A percentile compares a stretch with the other conserved stretches of the same genome.
These are phyloP conservation scores for Amphicarpaea edgeworthii DNA, from an alignment of 306 rosid genomes.

Conservation along the genomic window DNA sequence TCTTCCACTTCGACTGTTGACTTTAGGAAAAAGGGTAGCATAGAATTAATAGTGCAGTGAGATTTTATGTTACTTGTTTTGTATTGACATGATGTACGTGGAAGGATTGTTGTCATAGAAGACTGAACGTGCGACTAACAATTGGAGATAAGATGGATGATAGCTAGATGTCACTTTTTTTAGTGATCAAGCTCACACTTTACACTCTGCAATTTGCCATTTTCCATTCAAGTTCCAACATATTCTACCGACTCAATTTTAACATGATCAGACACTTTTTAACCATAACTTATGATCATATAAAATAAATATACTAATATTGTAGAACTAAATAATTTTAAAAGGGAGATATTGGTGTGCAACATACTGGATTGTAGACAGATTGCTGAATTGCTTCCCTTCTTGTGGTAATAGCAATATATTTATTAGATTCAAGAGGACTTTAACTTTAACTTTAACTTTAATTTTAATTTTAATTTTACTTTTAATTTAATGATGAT, in stretches of 20 bases:
- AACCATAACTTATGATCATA: neutral
- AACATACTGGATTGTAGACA: neutral
- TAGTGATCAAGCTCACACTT: neutral
- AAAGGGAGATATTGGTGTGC: neutral
- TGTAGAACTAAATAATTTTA: neutral
- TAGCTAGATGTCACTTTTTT: neutral
- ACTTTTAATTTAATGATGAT: too few species aligned
- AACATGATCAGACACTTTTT: neutral
- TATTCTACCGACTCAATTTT: neutral
- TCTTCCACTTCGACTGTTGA: constrained; percentile 13
- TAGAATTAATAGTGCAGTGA: neutral
- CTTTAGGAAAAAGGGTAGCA: constrained; percentile 7
- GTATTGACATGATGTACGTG: neutral
- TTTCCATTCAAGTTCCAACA: constrained; percentile 5
- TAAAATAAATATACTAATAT: too few species aligned
- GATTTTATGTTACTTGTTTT: constrained; percentile 16
- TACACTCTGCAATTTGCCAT: neutral
- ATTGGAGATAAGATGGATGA: constrained; percentile 28
- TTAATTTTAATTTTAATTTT: too few species aligned
- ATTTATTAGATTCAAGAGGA: too few species aligned
- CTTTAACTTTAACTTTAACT: too few species aligned
- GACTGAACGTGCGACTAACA: neutral
- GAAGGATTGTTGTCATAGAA: too few species aligned
- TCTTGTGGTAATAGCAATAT: neutral
- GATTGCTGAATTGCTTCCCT: neutral